These are phyloP conservation scores for Amoeboaphelidium protococcarum DNA, from an alignment of 371 early-diverging fungal species.

Conservation along the genomic window DNA sequence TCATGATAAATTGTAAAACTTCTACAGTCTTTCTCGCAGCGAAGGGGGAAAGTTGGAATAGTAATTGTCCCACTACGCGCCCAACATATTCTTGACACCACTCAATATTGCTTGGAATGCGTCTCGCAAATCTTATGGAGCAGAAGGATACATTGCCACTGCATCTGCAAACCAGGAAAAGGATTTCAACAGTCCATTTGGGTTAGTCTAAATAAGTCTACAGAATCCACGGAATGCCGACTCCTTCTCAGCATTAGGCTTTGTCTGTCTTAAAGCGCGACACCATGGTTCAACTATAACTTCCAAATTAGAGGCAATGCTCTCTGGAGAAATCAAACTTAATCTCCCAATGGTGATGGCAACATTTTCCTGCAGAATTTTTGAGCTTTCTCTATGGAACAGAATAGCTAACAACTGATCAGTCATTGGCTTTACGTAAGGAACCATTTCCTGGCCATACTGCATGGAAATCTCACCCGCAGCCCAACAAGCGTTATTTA, in stretches of 20 bases:
- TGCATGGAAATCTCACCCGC: slow-evolving; percentile 73
- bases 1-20: too few relatives aligned
- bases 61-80: background rate
- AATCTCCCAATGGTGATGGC: slow-evolving; percentile 82
- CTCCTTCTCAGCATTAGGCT: slow-evolving; percentile 75
- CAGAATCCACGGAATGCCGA: slow-evolving; percentile 75
- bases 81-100: background rate
- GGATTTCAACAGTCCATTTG: slow-evolving; percentile 35
- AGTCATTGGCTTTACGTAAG: slow-evolving; percentile 43
- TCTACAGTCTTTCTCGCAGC: too few relatives aligned
- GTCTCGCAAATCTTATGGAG: background rate
- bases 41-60: too few relatives aligned
- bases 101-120: background rate
- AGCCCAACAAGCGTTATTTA: slow-evolving; percentile 88
- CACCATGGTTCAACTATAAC: slow-evolving; percentile 44
- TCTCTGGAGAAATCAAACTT: slow-evolving; percentile 48
- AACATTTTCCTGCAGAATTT: slow-evolving; percentile 51
- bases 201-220: slow-evolving; percentile 57
- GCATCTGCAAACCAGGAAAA: background rate
- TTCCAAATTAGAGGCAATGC: slow-evolving; percentile 47
- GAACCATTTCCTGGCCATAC: slow-evolving; percentile 26
- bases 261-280: slow-evolving; percentile 28
- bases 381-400: slow-evolving; percentile 24
- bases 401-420: slow-evolving; percentile 52
- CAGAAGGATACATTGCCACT: background rate